phyloP scores from a whole-genome alignment of 106 monocot species.

The Phalaenopsis equestris region DNA sequence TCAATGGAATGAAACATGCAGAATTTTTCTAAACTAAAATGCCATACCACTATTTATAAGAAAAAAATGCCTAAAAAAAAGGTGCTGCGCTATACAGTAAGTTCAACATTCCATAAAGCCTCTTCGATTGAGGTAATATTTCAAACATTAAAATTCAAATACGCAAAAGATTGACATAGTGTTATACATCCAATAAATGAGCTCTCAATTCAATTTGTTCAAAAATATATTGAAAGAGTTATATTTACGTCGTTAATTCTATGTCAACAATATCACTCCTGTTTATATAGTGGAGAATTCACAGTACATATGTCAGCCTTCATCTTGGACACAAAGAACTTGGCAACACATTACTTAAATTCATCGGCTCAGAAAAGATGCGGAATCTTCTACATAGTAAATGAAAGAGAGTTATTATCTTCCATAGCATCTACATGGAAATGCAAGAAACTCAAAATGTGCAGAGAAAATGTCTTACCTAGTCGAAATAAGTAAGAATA shows the following conservation, averaged over 20 bases:
- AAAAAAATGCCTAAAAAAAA: not conserved
- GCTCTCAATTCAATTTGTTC: not conserved
- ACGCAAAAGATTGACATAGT: not conserved
- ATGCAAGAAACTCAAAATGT: not conserved
- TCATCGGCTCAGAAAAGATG: not conserved
- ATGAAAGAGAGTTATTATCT: not conserved
- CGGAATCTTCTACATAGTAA: not conserved
- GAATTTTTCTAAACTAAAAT: not conserved
- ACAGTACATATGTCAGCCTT: not conserved
- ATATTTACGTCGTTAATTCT: not conserved
- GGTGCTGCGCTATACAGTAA: not conserved
- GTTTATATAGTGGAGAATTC: not conserved
- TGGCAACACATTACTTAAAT: not conserved
- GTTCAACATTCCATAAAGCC: not conserved
- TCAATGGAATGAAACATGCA: not conserved
- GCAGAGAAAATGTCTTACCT: constrained; percentile 30
- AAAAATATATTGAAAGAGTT: not conserved
- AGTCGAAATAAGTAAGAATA: constrained; percentile 85
- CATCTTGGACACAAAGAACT: not conserved
- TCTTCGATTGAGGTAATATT: not conserved
- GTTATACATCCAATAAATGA: not conserved
- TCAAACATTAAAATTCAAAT: not conserved
- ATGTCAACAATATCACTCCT: not conserved
- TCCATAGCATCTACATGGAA: not conserved
- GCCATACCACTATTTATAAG: not conserved